Conservation (phyloP, 257 asterid genomes). For the Solanum pimpinellifolium region DNA sequence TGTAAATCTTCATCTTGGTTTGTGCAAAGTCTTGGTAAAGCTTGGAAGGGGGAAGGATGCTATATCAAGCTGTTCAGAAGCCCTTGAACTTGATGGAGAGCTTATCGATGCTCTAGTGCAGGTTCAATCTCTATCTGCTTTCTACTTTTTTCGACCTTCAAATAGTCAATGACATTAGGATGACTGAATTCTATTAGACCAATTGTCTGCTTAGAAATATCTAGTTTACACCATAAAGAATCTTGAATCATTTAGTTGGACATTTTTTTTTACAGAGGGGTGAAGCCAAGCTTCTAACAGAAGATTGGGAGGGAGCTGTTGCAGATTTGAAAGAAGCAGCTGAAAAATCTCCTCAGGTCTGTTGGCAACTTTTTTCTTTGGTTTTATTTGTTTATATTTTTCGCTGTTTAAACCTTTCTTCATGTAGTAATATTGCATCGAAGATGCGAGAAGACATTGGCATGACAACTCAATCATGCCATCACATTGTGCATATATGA, state of each 20-base stretch:
- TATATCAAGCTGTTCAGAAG: conserved; percentile 61
- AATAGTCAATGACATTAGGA: not conserved
- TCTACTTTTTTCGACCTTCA: not conserved
- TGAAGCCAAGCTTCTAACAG: conserved; percentile 80
- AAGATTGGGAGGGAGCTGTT: conserved; percentile 96
- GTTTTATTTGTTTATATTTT: not conserved
- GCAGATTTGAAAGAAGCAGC: conserved; percentile 82
- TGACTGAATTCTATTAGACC: not conserved
- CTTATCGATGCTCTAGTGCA: conserved; percentile 79
- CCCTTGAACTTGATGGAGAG: conserved; percentile 73
- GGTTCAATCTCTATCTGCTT: conserved; percentile 20
- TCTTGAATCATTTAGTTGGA: not conserved
- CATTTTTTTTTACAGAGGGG: conserved; percentile 48
- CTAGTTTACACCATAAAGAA: not conserved
- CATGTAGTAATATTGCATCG: not conserved
- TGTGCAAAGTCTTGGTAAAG: conserved; percentile 78
- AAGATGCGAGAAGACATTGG: not conserved
- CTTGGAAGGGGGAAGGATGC: conserved; percentile 94
- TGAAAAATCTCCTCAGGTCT: conserved; percentile 89
- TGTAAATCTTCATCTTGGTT: conserved; percentile 73
- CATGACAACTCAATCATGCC: not conserved
- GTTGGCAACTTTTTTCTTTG: not conserved
- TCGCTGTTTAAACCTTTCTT: not conserved
- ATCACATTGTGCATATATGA: not conserved
- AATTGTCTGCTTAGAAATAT: not conserved